phyloP scores from a whole-genome alignment of 345 rosid species.

The Aethionema arabicum region DNA sequence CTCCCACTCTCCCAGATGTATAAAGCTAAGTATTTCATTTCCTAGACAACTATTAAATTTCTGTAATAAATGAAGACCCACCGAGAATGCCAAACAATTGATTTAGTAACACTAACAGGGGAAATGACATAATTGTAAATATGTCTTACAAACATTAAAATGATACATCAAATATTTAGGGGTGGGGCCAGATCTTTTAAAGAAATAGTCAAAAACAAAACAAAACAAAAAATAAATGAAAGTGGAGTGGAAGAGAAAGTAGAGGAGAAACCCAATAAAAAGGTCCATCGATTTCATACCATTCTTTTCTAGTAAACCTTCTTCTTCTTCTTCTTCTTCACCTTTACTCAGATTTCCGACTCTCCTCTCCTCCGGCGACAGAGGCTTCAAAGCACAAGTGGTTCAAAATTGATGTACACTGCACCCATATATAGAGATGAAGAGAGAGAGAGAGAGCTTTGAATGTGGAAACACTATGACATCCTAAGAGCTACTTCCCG shows the following conservation, averaged over 20 bases:
- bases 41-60: no score
- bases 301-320: constrained; percentile 1
- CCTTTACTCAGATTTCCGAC: constrained; percentile 26
- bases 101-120: background rate
- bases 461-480: constrained; percentile 27
- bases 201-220: background rate
- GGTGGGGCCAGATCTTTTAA: constrained; percentile 24
- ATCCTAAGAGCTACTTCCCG: constrained; percentile 39
- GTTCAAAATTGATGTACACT: constrained; percentile 40
- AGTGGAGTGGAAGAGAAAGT: background rate
- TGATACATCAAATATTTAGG: constrained; percentile 35
- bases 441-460: constrained; percentile 23
- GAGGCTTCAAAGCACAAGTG: constrained; percentile 30
- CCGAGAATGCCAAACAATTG: no score
- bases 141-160: constrained; percentile 33
- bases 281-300: constrained; percentile 13
- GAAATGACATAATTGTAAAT: constrained; percentile 20
- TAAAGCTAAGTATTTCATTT: no score
- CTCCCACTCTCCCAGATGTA: no score
- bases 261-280: constrained; percentile 18
- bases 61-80: no score
- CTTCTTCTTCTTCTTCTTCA: constrained; percentile 26
- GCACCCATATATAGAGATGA: constrained; percentile 8
- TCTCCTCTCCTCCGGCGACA: constrained; percentile 22
- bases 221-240: constrained; percentile 13